phyloP scores from a whole-genome alignment of 2,329 filamentous ascomycete species.

The Orbilia blumenaviensis region DNA sequence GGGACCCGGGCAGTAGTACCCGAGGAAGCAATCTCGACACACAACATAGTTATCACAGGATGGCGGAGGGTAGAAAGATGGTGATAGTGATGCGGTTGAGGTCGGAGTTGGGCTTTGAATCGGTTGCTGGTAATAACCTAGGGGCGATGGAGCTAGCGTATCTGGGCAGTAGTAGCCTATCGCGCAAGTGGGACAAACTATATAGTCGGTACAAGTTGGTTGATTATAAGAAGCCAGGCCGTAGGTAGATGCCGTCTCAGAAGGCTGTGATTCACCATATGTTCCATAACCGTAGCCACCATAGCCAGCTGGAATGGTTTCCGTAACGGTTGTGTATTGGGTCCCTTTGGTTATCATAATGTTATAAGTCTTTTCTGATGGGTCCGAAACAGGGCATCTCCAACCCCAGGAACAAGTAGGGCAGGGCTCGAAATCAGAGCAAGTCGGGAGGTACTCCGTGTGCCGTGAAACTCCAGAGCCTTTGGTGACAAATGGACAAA shows the following conservation, averaged over 20 bases:
- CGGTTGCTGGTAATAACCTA: conserved; percentile 5
- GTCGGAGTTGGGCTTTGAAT: not conserved
- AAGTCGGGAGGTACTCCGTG: conserved; percentile 27
- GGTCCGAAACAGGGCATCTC: conserved; percentile 28
- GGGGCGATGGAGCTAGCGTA: not conserved
- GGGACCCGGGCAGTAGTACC: conserved; percentile 33
- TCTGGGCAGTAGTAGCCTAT: conserved; percentile 45
- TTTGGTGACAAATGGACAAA: conserved; percentile 13
- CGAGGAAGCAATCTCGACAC: conserved; percentile 26
- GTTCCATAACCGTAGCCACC: conserved; percentile 14
- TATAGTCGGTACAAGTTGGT: conserved; percentile 40
- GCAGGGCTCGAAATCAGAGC: conserved; percentile 19
- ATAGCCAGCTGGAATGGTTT: conserved; percentile 26
- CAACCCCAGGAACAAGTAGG: conserved; percentile 30
- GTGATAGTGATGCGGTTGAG: not conserved
- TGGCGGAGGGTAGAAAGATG: conserved; percentile 36
- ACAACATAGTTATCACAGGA: conserved; percentile 35
- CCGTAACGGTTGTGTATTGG: conserved; percentile 24
- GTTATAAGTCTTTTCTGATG: conserved; percentile 24
- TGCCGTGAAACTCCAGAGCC: not conserved
- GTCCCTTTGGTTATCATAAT: conserved; percentile 31
- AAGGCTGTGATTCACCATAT: not conserved
- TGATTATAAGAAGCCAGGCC: conserved; percentile 41
- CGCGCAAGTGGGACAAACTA: conserved; percentile 32
- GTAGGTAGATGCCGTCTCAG: conserved; percentile 17